Conservation (phyloP, 768 basidiomycete genomes). For the Sarcodon sp. region DNA sequence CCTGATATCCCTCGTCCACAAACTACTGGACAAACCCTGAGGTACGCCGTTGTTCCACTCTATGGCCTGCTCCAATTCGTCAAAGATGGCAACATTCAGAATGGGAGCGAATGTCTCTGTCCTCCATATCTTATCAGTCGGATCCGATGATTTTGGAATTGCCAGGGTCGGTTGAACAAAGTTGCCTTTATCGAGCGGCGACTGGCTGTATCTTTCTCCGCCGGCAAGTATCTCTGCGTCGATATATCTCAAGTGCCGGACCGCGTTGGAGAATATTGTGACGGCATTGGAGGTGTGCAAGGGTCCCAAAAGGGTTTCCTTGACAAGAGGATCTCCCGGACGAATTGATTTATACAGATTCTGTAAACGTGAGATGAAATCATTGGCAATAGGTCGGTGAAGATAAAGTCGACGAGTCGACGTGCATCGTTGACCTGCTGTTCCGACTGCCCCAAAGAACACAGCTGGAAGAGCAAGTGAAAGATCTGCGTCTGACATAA, state of each 20-base stretch:
- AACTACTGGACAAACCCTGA: slow-evolving; percentile 82
- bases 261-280: slow-evolving; percentile 45
- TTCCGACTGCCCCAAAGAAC: slow-evolving; percentile 90
- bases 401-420: slow-evolving; percentile 85
- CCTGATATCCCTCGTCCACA: slow-evolving; percentile 81
- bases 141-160: slow-evolving; percentile 44
- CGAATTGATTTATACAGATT: slow-evolving; percentile 58
- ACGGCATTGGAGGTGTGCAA: slow-evolving; percentile 65
- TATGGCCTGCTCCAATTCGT: slow-evolving; percentile 78
- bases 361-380: slow-evolving; percentile 66
- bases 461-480: slow-evolving; percentile 81
- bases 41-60: slow-evolving; percentile 84
- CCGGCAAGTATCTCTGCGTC: slow-evolving; percentile 75
- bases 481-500: slow-evolving; percentile 91
- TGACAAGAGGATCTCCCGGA: slow-evolving; percentile 78
- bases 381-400: slow-evolving; percentile 64
- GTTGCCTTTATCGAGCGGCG: slow-evolving; percentile 54
- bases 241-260: slow-evolving; percentile 45
- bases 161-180: slow-evolving; percentile 87
- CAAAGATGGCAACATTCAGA: slow-evolving; percentile 75
- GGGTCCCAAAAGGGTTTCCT: slow-evolving; percentile 71
- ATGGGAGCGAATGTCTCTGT: slow-evolving; percentile 87
- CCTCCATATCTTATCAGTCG: slow-evolving; percentile 51
- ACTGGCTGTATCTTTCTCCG: slow-evolving; percentile 39
- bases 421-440: slow-evolving; percentile 69